Conservation (phyloP, 768 basidiomycete species). For the Suillus clintonianus region DNA sequence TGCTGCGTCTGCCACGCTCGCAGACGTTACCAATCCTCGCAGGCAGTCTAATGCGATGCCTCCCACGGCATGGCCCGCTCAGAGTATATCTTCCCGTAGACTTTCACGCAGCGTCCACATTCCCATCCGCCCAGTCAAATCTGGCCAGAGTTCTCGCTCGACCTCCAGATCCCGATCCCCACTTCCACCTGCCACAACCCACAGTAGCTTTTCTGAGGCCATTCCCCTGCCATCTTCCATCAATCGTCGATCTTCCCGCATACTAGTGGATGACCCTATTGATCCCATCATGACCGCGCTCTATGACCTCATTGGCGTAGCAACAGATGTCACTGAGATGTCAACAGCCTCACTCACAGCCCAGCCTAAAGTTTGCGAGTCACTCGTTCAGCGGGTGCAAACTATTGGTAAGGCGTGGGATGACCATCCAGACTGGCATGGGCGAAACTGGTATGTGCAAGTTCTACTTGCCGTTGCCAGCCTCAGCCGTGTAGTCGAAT, state of each 20-base stretch:
- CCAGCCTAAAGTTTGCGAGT: conserved; percentile 81
- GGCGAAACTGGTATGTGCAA: conserved; percentile 97
- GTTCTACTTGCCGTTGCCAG: conserved; percentile 94
- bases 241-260: conserved; percentile 79
- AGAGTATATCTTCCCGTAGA: conserved; percentile 68
- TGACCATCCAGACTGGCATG: conserved; percentile 97
- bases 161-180: conserved; percentile 95
- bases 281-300: conserved; percentile 89
- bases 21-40: conserved; percentile 66
- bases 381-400: conserved; percentile 89
- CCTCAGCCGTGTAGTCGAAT: conserved; percentile 94
- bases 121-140: conserved; percentile 61
- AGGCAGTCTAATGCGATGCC: conserved; percentile 55
- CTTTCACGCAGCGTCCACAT: conserved; percentile 85
- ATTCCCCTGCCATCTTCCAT: conserved; percentile 40
- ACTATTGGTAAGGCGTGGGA: conserved; percentile 95
- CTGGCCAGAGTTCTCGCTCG: conserved; percentile 87
- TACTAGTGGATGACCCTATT: conserved; percentile 80
- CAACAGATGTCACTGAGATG: conserved; percentile 93
- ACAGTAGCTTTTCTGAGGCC: conserved; percentile 65
- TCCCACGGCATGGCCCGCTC: conserved; percentile 56
- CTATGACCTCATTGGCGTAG: conserved; percentile 90
- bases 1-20: conserved; percentile 58
- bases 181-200: conserved; percentile 68
- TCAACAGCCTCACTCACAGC: conserved; percentile 83